Base-by-base conservation (phyloP, 1,139 yeast genomes). In the Saccharomyces hybrid region DNA sequence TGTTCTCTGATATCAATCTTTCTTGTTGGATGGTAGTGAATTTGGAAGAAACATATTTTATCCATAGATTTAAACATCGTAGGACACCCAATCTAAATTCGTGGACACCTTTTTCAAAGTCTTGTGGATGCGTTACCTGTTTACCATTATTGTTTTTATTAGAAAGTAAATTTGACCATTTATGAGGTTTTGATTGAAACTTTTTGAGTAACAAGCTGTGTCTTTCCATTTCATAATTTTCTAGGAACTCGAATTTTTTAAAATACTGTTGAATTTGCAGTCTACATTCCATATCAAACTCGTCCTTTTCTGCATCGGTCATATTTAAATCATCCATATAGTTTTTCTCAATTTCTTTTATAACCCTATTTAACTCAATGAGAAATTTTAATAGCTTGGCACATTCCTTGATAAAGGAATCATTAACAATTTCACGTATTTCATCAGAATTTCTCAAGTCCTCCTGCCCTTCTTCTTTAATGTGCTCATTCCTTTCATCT, bases 261-360 rank as follows among this genome's bases (percentile, higher is more conserved):
- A 74, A 74, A 62, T 78, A 70, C 56, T 78, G 77, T 58, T 80
- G 83, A 42, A 81, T 63, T 61, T 78, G 78, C 31, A 75, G 65
- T 55, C 80, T 76, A 49, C 81, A 74, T 56, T 81, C 84, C 55
- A 80, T 78, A 57, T 82, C 86, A 29, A 82, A 73, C 48, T 76
- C 75, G 58, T 80, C 80, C 63, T 81, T 80, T 51, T 81, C 83
- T 5, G 70, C 73, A 7, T 73, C 73, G 1, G 76, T 63, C 62
- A 79, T 69, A 6, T 60, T 62, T 38, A 62, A 58, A 32, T 71
- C 75, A 50, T 75, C 75, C 54, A 68, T 69, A 60, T 83, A 83
- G 13, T 75, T 70, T 1, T 77, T 70, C 54, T 74, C 75, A 16
- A 81, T 70, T 14, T 74, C 73, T 5, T 58, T 59, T 1, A 81